Conservation (phyloP, 345 rosid genomes). For the Leavenworthia alabamica region DNA sequence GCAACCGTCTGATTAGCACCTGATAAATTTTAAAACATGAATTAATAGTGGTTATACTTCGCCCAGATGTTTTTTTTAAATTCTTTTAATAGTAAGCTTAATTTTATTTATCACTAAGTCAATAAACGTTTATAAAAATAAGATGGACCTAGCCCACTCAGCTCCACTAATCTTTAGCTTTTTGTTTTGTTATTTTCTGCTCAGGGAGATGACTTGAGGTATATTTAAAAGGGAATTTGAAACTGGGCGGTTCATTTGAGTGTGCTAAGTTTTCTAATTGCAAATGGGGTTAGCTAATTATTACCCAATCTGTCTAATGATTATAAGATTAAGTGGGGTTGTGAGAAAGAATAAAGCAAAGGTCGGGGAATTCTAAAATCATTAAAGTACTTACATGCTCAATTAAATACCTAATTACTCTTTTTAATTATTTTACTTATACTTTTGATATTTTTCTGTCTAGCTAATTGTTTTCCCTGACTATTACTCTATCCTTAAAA, state of each 20-base stretch:
- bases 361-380: slow-evolving; percentile 15
- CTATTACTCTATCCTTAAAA: not conserved
- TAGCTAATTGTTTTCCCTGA: not conserved
- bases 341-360: slow-evolving; percentile 28
- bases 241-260: slow-evolving; percentile 21
- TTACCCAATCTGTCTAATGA: slow-evolving; percentile 32
- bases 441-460: not conserved
- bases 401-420: not conserved
- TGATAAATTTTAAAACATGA: too few species aligned
- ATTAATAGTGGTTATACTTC: too few species aligned
- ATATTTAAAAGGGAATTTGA: slow-evolving; percentile 22
- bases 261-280: slow-evolving; percentile 24
- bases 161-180: slow-evolving; percentile 14
- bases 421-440: not conserved
- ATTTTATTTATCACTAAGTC: not conserved
- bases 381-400: slow-evolving; percentile 12
- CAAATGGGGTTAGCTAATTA: slow-evolving; percentile 26
- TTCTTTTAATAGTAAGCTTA: not conserved
- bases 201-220: slow-evolving; percentile 23
- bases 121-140: not conserved
- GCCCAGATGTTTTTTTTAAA: not conserved
- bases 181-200: slow-evolving; percentile 9
- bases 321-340: slow-evolving; percentile 31
- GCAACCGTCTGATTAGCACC: too few species aligned
- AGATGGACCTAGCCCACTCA: slow-evolving; percentile 19